Evolutionary conservation across 352 stramenopile species (phyloP), one percentile per base, ranked within the genome.

Genomic region (Phytophthora kernoviae): DNA sequence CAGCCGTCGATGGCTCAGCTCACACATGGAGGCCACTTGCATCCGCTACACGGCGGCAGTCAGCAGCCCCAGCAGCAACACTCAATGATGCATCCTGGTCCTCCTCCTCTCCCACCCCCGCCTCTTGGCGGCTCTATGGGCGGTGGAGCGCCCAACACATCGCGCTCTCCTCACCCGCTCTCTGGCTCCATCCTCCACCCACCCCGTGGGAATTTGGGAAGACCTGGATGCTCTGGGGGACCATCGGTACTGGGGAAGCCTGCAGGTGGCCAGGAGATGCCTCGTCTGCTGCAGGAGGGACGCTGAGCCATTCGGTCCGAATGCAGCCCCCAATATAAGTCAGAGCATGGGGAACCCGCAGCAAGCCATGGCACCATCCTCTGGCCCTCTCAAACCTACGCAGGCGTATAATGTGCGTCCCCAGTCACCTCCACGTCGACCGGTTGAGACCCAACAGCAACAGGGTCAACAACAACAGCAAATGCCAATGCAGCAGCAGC

Each of bases 1-100:
- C 79, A 86, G 73, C 72, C 81, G 41, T 83, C 81, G 44, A 63
- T 93, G 34, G 54, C 84, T 34, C 84, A 93, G 53, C 77, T 93
- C 36, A 61, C 60, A 27, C 77, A 85, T 58, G 44, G 65, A 34
- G 61, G 68, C 39, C 80, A 90, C 27, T 60, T 91, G 27, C 84
- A 93, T 47, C 81, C 84, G 33, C 77, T 93, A 8, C 84, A 93
- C 53, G 84, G 84, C 33, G 77, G 80, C 22, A 65, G 67, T 5
- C 67, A 71, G 43, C 60, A 73, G 68, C 17, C 60, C 45, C 41
- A 68, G 14, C 64, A 61, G 46, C 47, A 69, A 27, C 68, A 73
- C 36, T 70, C 61, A 7, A 78, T 93, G 12, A 68, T 91, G 68
- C 81, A 93, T 47, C 67, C 68, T 1, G 75, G 76, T 0, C 79